Evolutionary conservation across 176 grass and related monocot species (phyloP).

Genomic region (Musa schizocarpa): DNA sequence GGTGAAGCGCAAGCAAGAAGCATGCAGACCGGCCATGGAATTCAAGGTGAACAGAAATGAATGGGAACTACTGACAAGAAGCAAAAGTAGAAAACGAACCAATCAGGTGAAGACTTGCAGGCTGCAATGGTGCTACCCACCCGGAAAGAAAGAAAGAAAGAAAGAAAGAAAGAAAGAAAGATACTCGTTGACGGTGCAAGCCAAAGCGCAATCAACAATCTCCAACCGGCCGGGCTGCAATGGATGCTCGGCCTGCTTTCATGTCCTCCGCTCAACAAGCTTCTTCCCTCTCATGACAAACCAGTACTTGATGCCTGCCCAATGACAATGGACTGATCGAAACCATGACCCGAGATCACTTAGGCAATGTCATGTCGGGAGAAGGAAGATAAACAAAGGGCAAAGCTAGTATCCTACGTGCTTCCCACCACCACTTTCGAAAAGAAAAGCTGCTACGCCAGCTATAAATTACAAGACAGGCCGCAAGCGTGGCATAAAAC

Average conservation of each 20-base stretch:
- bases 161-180: neutral
- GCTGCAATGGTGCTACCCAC: too few relatives aligned
- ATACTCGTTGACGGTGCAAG: neutral
- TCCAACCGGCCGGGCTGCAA: neutral
- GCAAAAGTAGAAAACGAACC: too few relatives aligned
- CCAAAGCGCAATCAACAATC: neutral
- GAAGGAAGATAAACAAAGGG: conserved; percentile 3
- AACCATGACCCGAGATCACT: neutral
- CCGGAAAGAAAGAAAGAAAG: neutral
- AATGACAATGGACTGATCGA: neutral
- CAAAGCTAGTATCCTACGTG: conserved; percentile 24
- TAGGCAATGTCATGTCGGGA: neutral
- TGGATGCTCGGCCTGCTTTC: neutral
- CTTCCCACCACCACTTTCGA: conserved; percentile 10
- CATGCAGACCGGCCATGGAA: too few relatives aligned
- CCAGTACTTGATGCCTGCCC: neutral
- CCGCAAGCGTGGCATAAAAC: conserved; percentile 53
- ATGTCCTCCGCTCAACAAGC: neutral
- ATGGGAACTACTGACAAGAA: too few relatives aligned
- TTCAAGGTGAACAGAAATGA: too few relatives aligned
- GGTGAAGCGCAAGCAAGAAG: too few relatives aligned
- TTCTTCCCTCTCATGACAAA: neutral
- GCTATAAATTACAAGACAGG: conserved; percentile 35
- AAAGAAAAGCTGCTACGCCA: conserved; percentile 19
- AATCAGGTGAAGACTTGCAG: too few relatives aligned